Evolutionary conservation across 2,329 filamentous ascomycete genomes (phyloP).

Genomic region (Boeremia exigua): DNA sequence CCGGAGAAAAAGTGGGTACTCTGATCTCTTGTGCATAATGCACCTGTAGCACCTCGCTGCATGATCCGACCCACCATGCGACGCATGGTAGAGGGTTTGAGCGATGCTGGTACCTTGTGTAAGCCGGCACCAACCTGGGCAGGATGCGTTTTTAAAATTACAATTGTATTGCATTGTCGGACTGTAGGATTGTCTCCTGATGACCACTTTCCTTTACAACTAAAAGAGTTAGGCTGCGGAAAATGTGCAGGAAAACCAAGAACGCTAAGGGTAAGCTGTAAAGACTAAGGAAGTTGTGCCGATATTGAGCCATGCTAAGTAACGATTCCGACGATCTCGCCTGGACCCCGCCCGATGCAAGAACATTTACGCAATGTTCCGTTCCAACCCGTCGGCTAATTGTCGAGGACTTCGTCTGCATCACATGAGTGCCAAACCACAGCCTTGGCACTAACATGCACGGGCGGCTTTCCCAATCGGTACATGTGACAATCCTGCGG

Average conservation of each 20-base stretch:
- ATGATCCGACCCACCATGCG: no score
- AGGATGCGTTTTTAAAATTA: no score
- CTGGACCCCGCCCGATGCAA: neutral
- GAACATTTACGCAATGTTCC: neutral
- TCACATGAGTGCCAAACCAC: constrained; percentile 17
- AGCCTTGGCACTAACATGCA: constrained; percentile 18
- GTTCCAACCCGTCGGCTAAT: constrained; percentile 12
- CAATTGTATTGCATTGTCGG: no score
- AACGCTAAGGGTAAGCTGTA: constrained; percentile 2
- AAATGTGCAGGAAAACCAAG: constrained; percentile 12
- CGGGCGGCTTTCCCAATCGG: constrained; percentile 33
- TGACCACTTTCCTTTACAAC: neutral
- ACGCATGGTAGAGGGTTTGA: no score
- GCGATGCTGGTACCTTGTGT: no score
- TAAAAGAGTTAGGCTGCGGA: neutral
- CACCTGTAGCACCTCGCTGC: no score
- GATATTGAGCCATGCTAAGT: constrained; percentile 15
- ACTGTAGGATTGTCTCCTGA: neutral
- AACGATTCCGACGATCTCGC: neutral
- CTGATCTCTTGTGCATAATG: no score
- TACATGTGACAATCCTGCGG: constrained; percentile 13
- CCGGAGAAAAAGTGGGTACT: constrained; percentile 23
- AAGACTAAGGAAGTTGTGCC: neutral
- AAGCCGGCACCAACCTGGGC: no score
- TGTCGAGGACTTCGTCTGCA: neutral